These are phyloP conservation scores for Populus hybrid DNA, from an alignment of 441 rosid species.

Conservation along the genomic window DNA sequence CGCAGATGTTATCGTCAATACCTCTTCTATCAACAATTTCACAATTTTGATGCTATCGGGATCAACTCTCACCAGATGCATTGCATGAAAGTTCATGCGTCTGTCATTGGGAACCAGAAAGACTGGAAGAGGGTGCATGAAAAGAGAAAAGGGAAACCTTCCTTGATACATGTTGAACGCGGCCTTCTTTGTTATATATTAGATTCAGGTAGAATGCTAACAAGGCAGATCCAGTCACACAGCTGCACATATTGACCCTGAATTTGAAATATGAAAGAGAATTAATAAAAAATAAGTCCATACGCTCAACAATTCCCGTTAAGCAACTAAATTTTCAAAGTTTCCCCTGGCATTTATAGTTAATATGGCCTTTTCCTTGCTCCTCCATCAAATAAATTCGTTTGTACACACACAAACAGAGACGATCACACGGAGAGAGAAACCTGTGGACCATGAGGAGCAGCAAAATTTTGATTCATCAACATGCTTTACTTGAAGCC, in stretches of 20 bases:
- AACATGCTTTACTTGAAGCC: conserved; percentile 76
- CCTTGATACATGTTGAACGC: background rate
- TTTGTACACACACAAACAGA: background rate
- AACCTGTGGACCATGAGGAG: conserved; percentile 88
- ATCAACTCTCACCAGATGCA: background rate
- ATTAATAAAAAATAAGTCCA: background rate
- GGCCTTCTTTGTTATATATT: conserved; percentile 2
- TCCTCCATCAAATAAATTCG: background rate
- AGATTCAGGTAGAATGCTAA: background rate
- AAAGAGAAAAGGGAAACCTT: background rate
- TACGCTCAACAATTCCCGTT: background rate
- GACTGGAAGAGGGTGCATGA: conserved; percentile 8
- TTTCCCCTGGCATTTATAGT: too few relatives aligned
- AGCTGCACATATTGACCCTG: conserved; percentile 43
- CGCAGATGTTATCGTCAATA: background rate
- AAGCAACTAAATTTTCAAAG: background rate
- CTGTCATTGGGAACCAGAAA: too few relatives aligned
- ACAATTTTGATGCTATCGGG: background rate
- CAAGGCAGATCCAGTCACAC: conserved; percentile 25
- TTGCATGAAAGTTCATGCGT: background rate
- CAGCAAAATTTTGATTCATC: conserved; percentile 88
- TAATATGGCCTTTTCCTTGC: too few relatives aligned
- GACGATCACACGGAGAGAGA: background rate
- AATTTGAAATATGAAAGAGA: background rate
- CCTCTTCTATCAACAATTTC: background rate